A percentile compares a stretch with the other conserved stretches of the same genome.
Conservation (phyloP, 345 rosid species). For the Eucalyptus melliodora region DNA sequence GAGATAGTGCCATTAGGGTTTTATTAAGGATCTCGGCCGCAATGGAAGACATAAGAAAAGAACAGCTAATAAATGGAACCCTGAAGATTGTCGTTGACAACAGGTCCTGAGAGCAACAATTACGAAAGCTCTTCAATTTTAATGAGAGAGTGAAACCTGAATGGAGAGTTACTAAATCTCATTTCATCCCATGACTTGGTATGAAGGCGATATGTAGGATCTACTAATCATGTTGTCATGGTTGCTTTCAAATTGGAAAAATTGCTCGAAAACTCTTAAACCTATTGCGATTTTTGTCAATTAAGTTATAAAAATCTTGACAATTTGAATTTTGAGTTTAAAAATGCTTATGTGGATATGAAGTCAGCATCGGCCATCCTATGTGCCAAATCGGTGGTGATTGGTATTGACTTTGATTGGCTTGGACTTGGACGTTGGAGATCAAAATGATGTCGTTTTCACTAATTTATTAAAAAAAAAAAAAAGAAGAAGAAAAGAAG, state of each 20-base stretch:
- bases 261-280: background rate
- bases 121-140: background rate
- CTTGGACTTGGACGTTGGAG: background rate
- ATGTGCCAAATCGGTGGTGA: background rate
- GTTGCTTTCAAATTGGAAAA: background rate
- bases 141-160: background rate
- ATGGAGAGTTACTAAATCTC: background rate
- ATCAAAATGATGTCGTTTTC: fast-evolving
- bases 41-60: background rate
- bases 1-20: background rate
- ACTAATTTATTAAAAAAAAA: no score
- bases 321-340: background rate
- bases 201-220: background rate
- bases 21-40: background rate
- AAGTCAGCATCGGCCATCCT: background rate
- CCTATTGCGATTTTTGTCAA: fast-evolving
- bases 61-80: background rate
- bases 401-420: no score
- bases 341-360: background rate
- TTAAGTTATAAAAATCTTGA: background rate
- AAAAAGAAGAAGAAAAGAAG: no score
- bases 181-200: background rate
- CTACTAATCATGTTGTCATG: background rate
- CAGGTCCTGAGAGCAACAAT: background rate
- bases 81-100: background rate